These are phyloP conservation scores for Piper betle DNA, from an alignment of 164 flowering plant species.

Conservation along the genomic window DNA sequence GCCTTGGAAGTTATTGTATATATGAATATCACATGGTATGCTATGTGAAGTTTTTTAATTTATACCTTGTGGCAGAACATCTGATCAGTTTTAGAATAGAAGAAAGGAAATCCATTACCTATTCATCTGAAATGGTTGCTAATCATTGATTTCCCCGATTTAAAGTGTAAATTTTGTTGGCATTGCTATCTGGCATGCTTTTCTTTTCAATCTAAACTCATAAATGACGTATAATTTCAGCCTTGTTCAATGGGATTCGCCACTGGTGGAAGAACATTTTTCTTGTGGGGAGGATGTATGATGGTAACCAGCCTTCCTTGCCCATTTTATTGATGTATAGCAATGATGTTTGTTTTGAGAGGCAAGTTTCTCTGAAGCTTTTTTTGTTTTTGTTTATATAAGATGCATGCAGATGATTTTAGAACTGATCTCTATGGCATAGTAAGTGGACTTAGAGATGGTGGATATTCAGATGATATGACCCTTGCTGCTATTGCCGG, in stretches of 20 bases:
- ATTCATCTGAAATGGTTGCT: not conserved
- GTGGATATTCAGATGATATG: conserved; percentile 99
- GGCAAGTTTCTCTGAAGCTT: not conserved
- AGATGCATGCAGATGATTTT: conserved; percentile 99
- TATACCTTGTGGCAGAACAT: not conserved
- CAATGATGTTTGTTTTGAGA: not conserved
- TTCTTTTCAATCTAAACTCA: too few species aligned
- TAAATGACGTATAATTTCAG: conserved; percentile 22
- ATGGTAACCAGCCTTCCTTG: conserved; percentile 42
- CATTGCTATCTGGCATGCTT: not conserved
- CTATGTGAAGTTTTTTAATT: too few species aligned
- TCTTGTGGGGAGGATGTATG: conserved; percentile 99
- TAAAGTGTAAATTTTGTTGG: not conserved
- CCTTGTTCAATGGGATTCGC: conserved; percentile 99
- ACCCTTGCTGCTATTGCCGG: conserved; percentile 95
- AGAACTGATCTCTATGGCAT: conserved; percentile 67
- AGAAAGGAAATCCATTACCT: not conserved
- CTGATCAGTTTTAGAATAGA: not conserved
- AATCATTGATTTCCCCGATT: too few species aligned
- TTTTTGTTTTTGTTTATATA: conserved; percentile 11
- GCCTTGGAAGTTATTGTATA: conserved; percentile 95
- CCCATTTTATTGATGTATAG: not conserved
- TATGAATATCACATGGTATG: conserved; percentile 98
- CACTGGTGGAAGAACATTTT: conserved; percentile 94
- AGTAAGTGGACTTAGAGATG: conserved; percentile 66